A percentile compares a stretch with the other conserved stretches of the same genome.
Conservation (phyloP, 176 grass and related monocot species). For the Aegilops speltoides region DNA sequence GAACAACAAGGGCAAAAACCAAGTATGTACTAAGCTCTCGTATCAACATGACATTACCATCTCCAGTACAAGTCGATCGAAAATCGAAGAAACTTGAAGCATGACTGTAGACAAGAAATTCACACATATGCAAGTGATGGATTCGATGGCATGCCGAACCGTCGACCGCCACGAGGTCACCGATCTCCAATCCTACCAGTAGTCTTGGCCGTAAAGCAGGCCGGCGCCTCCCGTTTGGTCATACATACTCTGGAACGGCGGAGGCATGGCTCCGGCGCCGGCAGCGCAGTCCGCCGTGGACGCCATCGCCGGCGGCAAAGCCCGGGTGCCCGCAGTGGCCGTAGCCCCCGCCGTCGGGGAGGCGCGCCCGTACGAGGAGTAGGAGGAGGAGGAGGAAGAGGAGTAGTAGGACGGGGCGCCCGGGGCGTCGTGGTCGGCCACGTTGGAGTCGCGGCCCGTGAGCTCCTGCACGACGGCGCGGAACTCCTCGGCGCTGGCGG, state of each 20-base stretch:
- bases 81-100: background rate
- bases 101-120: background rate
- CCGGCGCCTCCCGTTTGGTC: conserved; percentile 18
- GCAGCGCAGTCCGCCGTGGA: background rate
- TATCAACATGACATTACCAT: conserved; percentile 4
- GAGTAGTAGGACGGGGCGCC: background rate
- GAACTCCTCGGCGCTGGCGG: conserved; percentile 70
- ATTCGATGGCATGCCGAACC: background rate
- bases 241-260: conserved; percentile 38
- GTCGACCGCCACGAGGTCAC: background rate
- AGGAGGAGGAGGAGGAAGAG: background rate
- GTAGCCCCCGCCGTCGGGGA: background rate
- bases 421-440: conserved; percentile 48
- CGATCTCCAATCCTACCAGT: conserved; percentile 30
- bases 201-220: conserved; percentile 36
- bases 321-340: background rate
- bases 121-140: background rate
- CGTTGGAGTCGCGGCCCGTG: conserved; percentile 72
- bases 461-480: conserved; percentile 73
- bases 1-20: background rate
- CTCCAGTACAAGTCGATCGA: background rate
- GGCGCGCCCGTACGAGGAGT: conserved; percentile 21
- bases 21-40: background rate
- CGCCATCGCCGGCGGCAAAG: background rate
- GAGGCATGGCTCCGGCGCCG: background rate